Percentiles rank a stretch among this genome's conserved stretches.
These are phyloP conservation scores for Paraphoma chrysanthemicola DNA, from an alignment of 2,329 filamentous ascomycete genomes.

Conservation along the genomic window DNA sequence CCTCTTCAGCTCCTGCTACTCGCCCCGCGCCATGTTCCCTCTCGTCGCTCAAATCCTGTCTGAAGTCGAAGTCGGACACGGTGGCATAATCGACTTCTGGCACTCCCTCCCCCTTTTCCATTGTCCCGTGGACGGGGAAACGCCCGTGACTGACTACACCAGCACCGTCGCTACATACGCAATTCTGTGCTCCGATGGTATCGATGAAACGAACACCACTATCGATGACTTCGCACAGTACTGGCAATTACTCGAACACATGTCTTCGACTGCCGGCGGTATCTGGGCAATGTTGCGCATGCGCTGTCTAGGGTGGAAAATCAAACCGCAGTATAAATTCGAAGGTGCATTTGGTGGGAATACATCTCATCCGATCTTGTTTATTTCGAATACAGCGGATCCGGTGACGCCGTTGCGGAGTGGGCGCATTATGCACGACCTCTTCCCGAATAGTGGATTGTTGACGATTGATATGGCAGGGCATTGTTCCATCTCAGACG, in stretches of 20 bases:
- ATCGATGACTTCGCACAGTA: conserved; percentile 41
- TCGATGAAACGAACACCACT: conserved; percentile 36
- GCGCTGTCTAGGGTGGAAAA: conserved; percentile 49
- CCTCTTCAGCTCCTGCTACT: conserved; percentile 48
- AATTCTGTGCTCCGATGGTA: conserved; percentile 52
- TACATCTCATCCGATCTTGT: conserved; percentile 63
- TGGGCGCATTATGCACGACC: conserved; percentile 48
- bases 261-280: conserved; percentile 46
- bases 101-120: conserved; percentile 31
- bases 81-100: conserved; percentile 26
- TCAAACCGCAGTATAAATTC: conserved; percentile 46
- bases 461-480: conserved; percentile 52
- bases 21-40: conserved; percentile 43
- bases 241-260: conserved; percentile 38
- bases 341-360: conserved; percentile 38
- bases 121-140: conserved; percentile 33
- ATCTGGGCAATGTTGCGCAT: conserved; percentile 48
- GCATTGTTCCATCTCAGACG: conserved; percentile 55
- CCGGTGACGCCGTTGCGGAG: conserved; percentile 64
- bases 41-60: conserved; percentile 43
- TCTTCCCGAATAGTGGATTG: conserved; percentile 54
- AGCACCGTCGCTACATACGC: conserved; percentile 27
- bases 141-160: conserved; percentile 6
- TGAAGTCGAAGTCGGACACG: conserved; percentile 39
- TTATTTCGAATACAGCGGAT: conserved; percentile 64